Base-by-base conservation (phyloP, 495 filamentous ascomycete species). In the Venustampulla echinocandica region DNA sequence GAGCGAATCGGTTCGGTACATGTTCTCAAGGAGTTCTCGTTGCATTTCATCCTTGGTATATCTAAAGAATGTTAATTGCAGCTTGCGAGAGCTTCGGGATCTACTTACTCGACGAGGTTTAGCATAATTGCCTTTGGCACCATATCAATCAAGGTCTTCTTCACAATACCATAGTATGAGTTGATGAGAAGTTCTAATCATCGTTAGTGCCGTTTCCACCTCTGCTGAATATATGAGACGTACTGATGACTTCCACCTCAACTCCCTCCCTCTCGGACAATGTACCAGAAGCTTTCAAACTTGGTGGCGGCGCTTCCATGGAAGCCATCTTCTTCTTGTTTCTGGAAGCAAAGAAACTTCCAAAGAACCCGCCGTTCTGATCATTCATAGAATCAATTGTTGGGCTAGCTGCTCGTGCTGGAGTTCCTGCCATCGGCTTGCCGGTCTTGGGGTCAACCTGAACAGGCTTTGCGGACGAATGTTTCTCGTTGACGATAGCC, bases 311-410 rank as follows among this genome's bases (percentile, higher is more conserved):
- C 28, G 93, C 70, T 57, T 97, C 93, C 93, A 97, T 97, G 46
- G 90, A 88, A 18, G 93, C 93, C 76, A 95, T 89, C 81, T 95
- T 97, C 82, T 97, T 99, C 79, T 97, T 99, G 65, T 96, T 97
- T 76, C 95, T 97, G 45, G 81, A 84, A 4, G 90, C 88, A 65
- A 94, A 96, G 76, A 97, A 97, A 62, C 85, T 90, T 48, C 90
- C 90, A 63, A 96, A 96, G 74, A 97, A 99, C 44, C 89, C 86
- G 41, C 75, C 65, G 56, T 80, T 76, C 32, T 80, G 77, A 10
- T 65, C 71, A 2, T 73, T 67, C 13, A 69, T 59, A 28, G 57
- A 61, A 51, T 80, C 80, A 4, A 75, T 52, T 6, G 76, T 80
- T 7, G 81, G 81, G 56, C 84, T 90, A 42, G 77, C 76, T 27